Evolutionary conservation across 2,329 filamentous ascomycete genomes (phyloP).

Genomic region (Colletotrichum incanum): DNA sequence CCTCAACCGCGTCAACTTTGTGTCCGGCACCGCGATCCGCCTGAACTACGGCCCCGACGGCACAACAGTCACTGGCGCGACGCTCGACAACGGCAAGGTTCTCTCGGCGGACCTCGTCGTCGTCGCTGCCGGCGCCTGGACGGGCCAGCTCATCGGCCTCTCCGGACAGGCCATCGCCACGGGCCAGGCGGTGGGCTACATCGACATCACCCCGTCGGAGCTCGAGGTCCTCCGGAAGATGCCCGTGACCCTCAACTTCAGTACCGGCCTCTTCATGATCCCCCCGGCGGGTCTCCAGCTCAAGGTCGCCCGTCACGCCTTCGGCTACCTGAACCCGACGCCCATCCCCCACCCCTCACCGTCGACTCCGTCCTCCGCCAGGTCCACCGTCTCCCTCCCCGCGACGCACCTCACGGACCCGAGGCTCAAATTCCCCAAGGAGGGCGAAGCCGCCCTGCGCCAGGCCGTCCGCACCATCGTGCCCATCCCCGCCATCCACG

Average conservation of each 20-base stretch:
- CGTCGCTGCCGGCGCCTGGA: constrained; percentile 91
- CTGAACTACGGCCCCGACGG: constrained; percentile 50
- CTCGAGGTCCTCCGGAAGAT: constrained; percentile 74
- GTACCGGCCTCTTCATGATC: constrained; percentile 81
- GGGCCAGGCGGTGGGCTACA: constrained; percentile 85
- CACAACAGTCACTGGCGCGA: constrained; percentile 62
- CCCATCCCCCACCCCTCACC: constrained; percentile 49
- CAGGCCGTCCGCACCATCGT: constrained; percentile 73
- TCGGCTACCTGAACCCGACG: constrained; percentile 75
- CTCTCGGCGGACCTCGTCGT: constrained; percentile 81
- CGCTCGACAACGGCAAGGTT: constrained; percentile 64
- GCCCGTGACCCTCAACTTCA: constrained; percentile 82
- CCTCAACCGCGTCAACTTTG: constrained; percentile 70
- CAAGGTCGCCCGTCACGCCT: constrained; percentile 80
- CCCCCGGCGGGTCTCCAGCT: constrained; percentile 75
- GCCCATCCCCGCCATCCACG: constrained; percentile 68
- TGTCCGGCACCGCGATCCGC: constrained; percentile 65
- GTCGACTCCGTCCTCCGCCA: constrained; percentile 10
- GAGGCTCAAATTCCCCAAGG: constrained; percentile 66
- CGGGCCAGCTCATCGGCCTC: constrained; percentile 82
- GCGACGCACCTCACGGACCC: constrained; percentile 66
- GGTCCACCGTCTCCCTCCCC: constrained; percentile 55
- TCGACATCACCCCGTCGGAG: constrained; percentile 81
- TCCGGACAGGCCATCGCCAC: constrained; percentile 84
- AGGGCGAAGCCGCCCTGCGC: constrained; percentile 75